Evolutionary conservation across 2,329 filamentous ascomycete species (phyloP), one percentile per base, ranked within the genome.

Genomic region (Lachnum nothofagi): DNA sequence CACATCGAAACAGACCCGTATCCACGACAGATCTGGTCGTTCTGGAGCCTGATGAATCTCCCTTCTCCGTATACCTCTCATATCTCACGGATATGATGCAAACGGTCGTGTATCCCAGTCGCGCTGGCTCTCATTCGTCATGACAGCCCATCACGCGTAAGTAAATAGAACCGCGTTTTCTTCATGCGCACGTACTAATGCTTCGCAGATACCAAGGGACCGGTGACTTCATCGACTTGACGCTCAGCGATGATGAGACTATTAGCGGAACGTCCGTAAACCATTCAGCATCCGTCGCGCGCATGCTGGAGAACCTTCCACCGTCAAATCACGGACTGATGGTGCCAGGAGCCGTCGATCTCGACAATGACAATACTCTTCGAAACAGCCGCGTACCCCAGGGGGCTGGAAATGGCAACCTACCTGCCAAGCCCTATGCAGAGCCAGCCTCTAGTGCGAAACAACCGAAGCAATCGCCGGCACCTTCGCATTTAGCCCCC

Each of bases 201-300:
- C 12, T 25, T 23, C n/a, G n/a, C n/a, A 47, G 44, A 34, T n/a
- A 16, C 4, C 37, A 20, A 2, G n/a, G n/a, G 8, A 14, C 23
- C 14, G 2, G n/a, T 1, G 14, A 24, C 25, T 20, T 44, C 20
- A 51, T 51, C 27, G 50, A 52, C 41, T 40, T 52, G 5, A 52
- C 50, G 12, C 23, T 25, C 8, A 52, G 46, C 23, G 50, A 52
- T 27, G 43, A 49, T 17, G 48, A 46, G 19, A 42, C 41, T 22
- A n/a, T n/a, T n/a, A 44, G 42, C 12, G 14, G 12, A 3, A 8
- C 31, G 7, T 34, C n/a, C n/a, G 5, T 14, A 34, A 14, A 14
- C 31, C 31, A 34, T 5, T 14, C 8, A 14, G 5, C 31, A 5
- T 5, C 31, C 7, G n/a, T 6, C n/a, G n/a, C 31, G 31, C 31